Base-by-base conservation (phyloP, 2,329 filamentous ascomycete species). In the Akanthomyces muscarius region DNA sequence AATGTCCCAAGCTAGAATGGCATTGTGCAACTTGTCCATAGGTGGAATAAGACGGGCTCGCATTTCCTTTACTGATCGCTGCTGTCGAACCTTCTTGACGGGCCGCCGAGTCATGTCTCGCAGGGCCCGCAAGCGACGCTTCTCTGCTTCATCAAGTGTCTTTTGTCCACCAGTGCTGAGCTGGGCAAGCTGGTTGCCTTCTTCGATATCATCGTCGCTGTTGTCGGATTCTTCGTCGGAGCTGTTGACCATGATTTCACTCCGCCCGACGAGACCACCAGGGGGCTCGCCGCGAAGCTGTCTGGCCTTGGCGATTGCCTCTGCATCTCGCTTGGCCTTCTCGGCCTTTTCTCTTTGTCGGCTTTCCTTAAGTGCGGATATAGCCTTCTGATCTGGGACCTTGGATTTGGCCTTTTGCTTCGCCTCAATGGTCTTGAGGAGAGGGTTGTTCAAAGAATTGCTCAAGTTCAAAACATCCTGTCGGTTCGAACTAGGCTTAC, bases 1-100 rank as follows among this genome's bases (percentile, higher is more conserved):
- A 68, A 96, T 96, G 68, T 99, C 91, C 95, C 95, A 99, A 62
- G 89, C 85, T 3, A 99, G 84, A 57, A 99, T 92, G 21, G 89
- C 89, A 69, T 90, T 88, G 73, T 98, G 95, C 36, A 99, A 78
- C 18, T 86, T 82, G 44, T 92, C 89, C 77, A 99, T 89, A 67
- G 96, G 91, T 8, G 96, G 95, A 38, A 93, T 90, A 64, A 99
- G 82, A 66, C 95, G 89, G 66, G 95, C 94, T 69, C 94, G 89
- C 86, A 97, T 94, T 76, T 99, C 95, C 75, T 96, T 96, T 52
- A 89, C 86, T 18, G 92, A 94, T 56, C 94, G 86, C 66, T 89
- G 82, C 58, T 92, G 85, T 73, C 91, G 90, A 67, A 86, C 80
- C 78, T 97, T 97, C 76, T 92, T 94, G 63, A 96, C 87, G 0